phyloP scores from a whole-genome alignment of 805 yeast species.

The Wilhelminamyces savonicus region DNA sequence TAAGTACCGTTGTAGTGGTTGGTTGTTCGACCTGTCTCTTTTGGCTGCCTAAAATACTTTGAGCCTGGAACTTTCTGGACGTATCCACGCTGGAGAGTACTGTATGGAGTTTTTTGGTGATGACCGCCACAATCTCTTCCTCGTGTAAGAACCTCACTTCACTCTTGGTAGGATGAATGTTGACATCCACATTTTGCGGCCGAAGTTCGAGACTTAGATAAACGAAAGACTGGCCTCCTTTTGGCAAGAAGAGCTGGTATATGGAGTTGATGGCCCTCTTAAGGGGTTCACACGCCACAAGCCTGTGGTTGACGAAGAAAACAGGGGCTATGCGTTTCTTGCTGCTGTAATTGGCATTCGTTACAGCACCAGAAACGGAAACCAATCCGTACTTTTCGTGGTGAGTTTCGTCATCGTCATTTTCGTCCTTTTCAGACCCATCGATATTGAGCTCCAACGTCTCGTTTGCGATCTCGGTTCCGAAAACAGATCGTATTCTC shows the following conservation, averaged over 20 bases:
- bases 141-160: conserved; percentile 85
- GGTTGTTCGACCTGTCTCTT: conserved; percentile 3
- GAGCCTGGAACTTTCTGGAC: conserved; percentile 64
- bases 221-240: conserved; percentile 68
- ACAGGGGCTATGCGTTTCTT: conserved; percentile 64
- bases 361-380: conserved; percentile 51
- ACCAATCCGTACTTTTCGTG: conserved; percentile 38
- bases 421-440: conserved; percentile 7
- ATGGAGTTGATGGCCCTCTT: conserved; percentile 58
- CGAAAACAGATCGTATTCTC: conserved; percentile 68
- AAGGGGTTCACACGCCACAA: conserved; percentile 79
- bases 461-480: conserved; percentile 61
- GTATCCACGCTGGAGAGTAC: conserved; percentile 53
- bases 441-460: conserved; percentile 43
- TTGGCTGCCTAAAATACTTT: conserved; percentile 35
- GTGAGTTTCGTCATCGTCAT: conserved; percentile 10
- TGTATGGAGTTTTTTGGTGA: conserved; percentile 45
- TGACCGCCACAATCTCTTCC: conserved; percentile 69
- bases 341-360: conserved; percentile 65
- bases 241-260: conserved; percentile 66
- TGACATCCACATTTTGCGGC: conserved; percentile 78
- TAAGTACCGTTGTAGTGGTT: conserved; percentile 6
- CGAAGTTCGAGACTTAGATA: conserved; percentile 64
- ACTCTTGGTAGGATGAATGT: conserved; percentile 91
- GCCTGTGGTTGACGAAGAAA: conserved; percentile 78